These are phyloP conservation scores for Ophiosphaerella korrae DNA, from an alignment of 2,329 filamentous ascomycete genomes.

Conservation along the genomic window DNA sequence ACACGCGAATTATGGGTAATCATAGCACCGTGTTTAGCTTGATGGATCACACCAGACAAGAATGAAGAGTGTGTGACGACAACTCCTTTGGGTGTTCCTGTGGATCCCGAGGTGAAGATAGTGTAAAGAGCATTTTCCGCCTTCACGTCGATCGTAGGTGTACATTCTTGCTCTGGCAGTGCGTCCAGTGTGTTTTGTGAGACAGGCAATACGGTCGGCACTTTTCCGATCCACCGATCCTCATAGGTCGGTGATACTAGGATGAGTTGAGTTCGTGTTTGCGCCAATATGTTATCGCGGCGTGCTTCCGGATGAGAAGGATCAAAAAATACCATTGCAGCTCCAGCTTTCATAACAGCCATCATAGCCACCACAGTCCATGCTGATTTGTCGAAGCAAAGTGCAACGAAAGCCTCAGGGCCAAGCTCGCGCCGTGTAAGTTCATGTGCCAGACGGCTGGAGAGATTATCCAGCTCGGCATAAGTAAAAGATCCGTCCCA, in stretches of 20 bases:
- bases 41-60: too few species aligned
- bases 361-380: constrained; percentile 22
- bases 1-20: constrained; percentile 42
- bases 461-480: too few species aligned
- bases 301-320: neutral
- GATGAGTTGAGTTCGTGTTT: neutral
- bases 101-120: constrained; percentile 62
- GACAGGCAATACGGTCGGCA: neutral
- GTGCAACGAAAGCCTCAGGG: constrained; percentile 11
- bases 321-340: constrained; percentile 28
- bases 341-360: constrained; percentile 27
- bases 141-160: constrained; percentile 51
- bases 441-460: too few species aligned
- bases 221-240: too few species aligned
- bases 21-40: too few species aligned
- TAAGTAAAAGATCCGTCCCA: too few species aligned
- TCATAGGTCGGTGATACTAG: neutral
- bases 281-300: neutral
- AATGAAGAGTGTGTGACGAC: constrained; percentile 66
- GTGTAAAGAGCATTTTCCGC: constrained; percentile 67
- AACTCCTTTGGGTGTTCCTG: constrained; percentile 61
- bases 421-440: neutral
- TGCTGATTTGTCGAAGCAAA: constrained; percentile 26
- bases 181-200: neutral
- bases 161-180: too few species aligned